phyloP scores from a whole-genome alignment of 345 rosid species.

The Dipteronia dyeriana region DNA sequence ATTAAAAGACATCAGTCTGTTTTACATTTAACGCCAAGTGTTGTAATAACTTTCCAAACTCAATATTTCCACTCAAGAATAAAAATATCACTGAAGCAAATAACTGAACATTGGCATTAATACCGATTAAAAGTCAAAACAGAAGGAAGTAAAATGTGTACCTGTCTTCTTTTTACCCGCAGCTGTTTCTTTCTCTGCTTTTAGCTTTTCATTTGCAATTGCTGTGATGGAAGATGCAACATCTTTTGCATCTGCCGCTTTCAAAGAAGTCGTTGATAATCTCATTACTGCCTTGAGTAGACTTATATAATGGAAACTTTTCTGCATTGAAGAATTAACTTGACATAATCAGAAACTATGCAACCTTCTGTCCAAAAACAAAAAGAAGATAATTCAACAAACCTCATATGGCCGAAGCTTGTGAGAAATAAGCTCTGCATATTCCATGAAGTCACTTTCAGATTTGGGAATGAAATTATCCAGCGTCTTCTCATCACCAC shows the following conservation, averaged over 20 bases:
- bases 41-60: not conserved
- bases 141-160: conserved; percentile 16
- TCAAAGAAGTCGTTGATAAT: conserved; percentile 64
- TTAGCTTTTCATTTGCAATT: conserved; percentile 86
- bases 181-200: conserved; percentile 83
- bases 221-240: conserved; percentile 80
- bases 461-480: conserved; percentile 90
- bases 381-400: conserved; percentile 6
- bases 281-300: conserved; percentile 85
- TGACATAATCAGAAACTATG: conserved; percentile 12
- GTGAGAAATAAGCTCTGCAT: conserved; percentile 83
- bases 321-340: conserved; percentile 47
- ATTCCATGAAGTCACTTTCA: conserved; percentile 85
- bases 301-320: conserved; percentile 73
- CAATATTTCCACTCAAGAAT: not conserved
- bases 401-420: conserved; percentile 81
- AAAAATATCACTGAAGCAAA: not conserved
- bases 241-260: conserved; percentile 90
- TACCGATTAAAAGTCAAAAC: not conserved
- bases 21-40: not conserved
- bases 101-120: not conserved
- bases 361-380: not conserved
- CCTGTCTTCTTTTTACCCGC: conserved; percentile 83
- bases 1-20: not conserved
- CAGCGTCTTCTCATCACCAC: conserved; percentile 56